These are phyloP conservation scores for Cylindrotheca fusiformis DNA, from an alignment of 108 stramenopile genomes.

Conservation along the genomic window DNA sequence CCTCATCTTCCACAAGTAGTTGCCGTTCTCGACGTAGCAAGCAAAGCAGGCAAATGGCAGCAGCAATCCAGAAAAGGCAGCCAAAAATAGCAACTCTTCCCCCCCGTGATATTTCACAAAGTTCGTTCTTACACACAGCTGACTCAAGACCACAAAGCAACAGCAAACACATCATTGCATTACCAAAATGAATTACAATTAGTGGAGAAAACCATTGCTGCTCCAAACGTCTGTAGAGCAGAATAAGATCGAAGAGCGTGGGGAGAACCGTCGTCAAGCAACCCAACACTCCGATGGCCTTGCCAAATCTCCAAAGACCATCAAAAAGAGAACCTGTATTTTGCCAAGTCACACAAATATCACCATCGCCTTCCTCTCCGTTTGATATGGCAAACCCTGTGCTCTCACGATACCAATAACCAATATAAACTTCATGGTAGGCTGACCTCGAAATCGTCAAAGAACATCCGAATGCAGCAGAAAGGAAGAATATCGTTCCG, in stretches of 20 bases:
- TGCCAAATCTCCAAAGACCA: conserved; percentile 13
- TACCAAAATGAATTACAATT: conserved; percentile 3
- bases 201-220: conserved; percentile 5
- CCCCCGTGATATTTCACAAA: conserved; percentile 2
- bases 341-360: conserved; percentile 4
- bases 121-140: neutral
- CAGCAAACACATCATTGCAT: neutral
- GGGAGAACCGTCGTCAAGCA: neutral
- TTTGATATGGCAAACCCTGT: conserved; percentile 8
- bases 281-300: conserved; percentile 8
- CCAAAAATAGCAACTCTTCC: conserved; percentile 12
- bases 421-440: conserved; percentile 3
- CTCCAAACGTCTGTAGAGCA: conserved; percentile 1
- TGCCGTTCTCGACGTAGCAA: neutral
- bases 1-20: neutral
- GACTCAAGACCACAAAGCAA: conserved; percentile 4
- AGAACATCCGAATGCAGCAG: conserved; percentile 8
- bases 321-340: conserved; percentile 1
- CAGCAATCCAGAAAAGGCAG: conserved; percentile 8
- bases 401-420: conserved; percentile 9
- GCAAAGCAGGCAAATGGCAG: conserved; percentile 6
- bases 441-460: conserved; percentile 3
- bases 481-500: conserved; percentile 10
- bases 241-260: neutral
- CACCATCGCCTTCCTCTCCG: conserved; percentile 4